Base-by-base conservation (phyloP, 1,284 basidiomycete species). In the Rhodotorula sp. region DNA sequence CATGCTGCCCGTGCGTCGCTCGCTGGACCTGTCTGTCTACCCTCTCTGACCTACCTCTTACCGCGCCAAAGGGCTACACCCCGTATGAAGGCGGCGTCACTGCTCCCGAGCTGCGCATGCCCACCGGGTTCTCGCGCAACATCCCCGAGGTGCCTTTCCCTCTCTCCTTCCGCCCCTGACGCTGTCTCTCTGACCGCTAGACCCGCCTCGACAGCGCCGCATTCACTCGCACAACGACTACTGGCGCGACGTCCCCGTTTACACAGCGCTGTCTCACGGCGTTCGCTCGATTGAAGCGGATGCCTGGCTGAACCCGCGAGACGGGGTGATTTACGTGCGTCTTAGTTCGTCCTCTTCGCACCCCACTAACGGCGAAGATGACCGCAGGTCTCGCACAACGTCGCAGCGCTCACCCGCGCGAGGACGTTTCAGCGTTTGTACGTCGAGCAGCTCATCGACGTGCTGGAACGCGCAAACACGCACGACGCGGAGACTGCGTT, bases 221-320 rank as follows among this genome's bases (percentile, higher is more conserved):
- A 71, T 79, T 7, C 79, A 79, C 64, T 77, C 73, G 10, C 79
- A 79, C 68, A 79, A 79, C 51, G 78, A 79, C 67, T 79, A 80
- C 57, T 71, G 72, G 70, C 65, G 75, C 1, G 69, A 75, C 56
- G 61, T 64, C 1, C 78, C 79, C 0, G 69, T 79, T 13, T 77
- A 73, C 56, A 75, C 77, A 6, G 79, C 77, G 0, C 67, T 80
- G 12, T 66, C 78, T 17, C 66, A 77, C 60, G 78, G 76, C 32
- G 76, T 74, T 15, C 55, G 54, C 41, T 73, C 69, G 55, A 64
- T 78, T 58, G 79, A 80, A 56, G 67, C 74, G 13, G 79, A 80
- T 53, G 71, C 78, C 2, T 79, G 78, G 78, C 73, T 78, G 46
- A 73, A 78, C 51, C 74, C 76, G 15, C 66, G 71, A 25, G 72